These are phyloP conservation scores for Agrocybe praecox DNA, from an alignment of 768 basidiomycete genomes.

Conservation along the genomic window DNA sequence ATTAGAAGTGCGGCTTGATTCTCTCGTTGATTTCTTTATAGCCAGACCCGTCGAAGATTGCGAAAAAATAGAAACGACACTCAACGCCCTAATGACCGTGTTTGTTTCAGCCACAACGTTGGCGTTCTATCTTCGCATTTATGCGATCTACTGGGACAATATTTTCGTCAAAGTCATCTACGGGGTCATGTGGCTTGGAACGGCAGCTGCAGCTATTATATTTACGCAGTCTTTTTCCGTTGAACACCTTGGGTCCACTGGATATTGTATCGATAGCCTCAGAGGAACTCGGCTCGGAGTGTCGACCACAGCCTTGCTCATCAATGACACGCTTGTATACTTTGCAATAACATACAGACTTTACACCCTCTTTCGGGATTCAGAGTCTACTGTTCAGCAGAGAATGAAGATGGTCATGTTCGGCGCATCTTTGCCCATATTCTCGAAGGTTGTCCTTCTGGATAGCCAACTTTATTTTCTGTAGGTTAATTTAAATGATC, in stretches of 20 bases:
- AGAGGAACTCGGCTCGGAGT: slow-evolving; percentile 13
- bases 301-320: slow-evolving; percentile 13
- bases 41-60: slow-evolving; percentile 12
- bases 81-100: too few species aligned
- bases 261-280: slow-evolving; percentile 21
- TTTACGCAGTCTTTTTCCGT: slow-evolving; percentile 22
- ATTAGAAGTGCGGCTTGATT: too few species aligned
- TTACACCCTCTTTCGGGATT: slow-evolving; percentile 14
- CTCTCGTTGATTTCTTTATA: too few species aligned
- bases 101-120: too few species aligned
- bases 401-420: slow-evolving; percentile 9
- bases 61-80: too few species aligned
- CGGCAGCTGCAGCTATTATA: slow-evolving; percentile 3
- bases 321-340: slow-evolving; percentile 32
- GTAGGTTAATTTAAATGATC: background rate
- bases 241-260: slow-evolving; percentile 18
- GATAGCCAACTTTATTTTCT: slow-evolving; percentile 6
- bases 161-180: slow-evolving; percentile 22
- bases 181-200: slow-evolving; percentile 28
- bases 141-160: slow-evolving; percentile 22
- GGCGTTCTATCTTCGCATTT: slow-evolving; percentile 26
- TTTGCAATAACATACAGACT: slow-evolving; percentile 32
- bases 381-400: slow-evolving; percentile 2
- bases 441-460: slow-evolving; percentile 21
- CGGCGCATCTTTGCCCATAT: slow-evolving; percentile 20